These are phyloP conservation scores for Lipomyces yamanashiensis DNA, from an alignment of 805 yeast species.

Conservation along the genomic window DNA sequence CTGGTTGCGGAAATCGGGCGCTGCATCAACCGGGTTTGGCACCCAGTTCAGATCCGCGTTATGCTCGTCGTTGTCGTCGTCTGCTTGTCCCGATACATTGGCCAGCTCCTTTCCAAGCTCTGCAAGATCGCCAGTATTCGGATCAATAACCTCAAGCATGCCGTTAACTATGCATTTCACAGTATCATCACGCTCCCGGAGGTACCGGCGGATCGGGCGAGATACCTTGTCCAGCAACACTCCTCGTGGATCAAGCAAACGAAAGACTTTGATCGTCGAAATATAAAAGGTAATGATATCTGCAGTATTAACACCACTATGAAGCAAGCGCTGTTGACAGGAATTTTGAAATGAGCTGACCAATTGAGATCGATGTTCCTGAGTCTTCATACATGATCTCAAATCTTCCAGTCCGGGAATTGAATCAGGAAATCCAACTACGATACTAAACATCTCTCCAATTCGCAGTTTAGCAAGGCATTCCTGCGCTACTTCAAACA, in stretches of 20 bases:
- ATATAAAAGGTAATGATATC: slow-evolving; percentile 73
- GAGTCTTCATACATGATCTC: slow-evolving; percentile 53
- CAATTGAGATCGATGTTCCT: slow-evolving; percentile 56
- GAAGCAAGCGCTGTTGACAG: slow-evolving; percentile 57
- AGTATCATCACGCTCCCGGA: slow-evolving; percentile 76
- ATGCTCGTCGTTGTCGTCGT: slow-evolving; percentile 46
- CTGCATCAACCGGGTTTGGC: slow-evolving; percentile 89
- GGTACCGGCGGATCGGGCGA: slow-evolving; percentile 71
- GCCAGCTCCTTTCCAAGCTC: slow-evolving; percentile 51
- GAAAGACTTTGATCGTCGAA: slow-evolving; percentile 70
- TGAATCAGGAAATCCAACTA: slow-evolving; percentile 59
- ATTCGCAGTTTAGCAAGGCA: slow-evolving; percentile 41
- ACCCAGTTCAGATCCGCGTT: slow-evolving; percentile 63
- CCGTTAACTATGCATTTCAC: slow-evolving; percentile 73
- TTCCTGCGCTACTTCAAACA: slow-evolving; percentile 26
- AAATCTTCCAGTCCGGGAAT: slow-evolving; percentile 62
- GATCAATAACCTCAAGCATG: slow-evolving; percentile 54
- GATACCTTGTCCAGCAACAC: slow-evolving; percentile 78
- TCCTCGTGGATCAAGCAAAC: slow-evolving; percentile 83
- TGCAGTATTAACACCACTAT: slow-evolving; percentile 80
- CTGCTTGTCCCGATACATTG: slow-evolving; percentile 22
- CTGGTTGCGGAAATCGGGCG: slow-evolving; percentile 65
- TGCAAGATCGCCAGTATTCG: slow-evolving; percentile 57
- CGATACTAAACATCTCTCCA: slow-evolving; percentile 62
- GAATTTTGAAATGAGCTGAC: slow-evolving; percentile 56